Evolutionary conservation across 305 asterid genomes (phyloP), one percentile per base, ranked within the genome.

Genomic region (Fraxinus latifolia): DNA sequence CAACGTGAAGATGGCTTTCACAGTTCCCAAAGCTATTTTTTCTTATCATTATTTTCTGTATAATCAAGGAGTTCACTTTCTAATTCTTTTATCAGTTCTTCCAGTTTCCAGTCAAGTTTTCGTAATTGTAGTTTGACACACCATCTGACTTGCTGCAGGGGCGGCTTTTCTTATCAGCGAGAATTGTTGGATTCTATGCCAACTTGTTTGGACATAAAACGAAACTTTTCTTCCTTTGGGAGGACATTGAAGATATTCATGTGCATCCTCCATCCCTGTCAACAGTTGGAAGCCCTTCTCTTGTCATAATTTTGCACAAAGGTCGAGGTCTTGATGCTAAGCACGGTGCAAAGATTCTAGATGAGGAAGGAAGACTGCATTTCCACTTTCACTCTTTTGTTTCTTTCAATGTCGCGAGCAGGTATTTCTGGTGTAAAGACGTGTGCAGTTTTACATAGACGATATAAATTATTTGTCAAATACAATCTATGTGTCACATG

Each of bases 141-240:
- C 27, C 25, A n/a, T 81, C 83, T 79, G 27, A 44, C 65, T 84
- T 85, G 83, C 60, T 90, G 74, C 94, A 95, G 98, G 98, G 98
- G 7, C 89, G 97, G 68, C 92, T 95, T 17, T 95, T 89, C 82
- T 91, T 93, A 81, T 93, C 98, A 19, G 94, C 98, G 4, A 90
- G 98, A 87, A 92, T 93, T 25, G 96, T 95, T 75, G 98, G 98
- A 39, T 95, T 95, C 81, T 87, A 92, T 70, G 89, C 97, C 14
- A 95, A 95, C 87, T 84, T 95, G 58, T 93, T 95, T 83, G 98
- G 98, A 76, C 97, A 92, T 84, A 95, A 91, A 74, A 95, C 98
- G 1, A 88, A 85, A 83, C 91, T 95, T 77, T 95, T 85, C 90
- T 91, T 95, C 88, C 91, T 93, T 1, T 95, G 98, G 98, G 98